Base-by-base conservation (phyloP, 768 basidiomycete species). In the Antrodiella citrinella region DNA sequence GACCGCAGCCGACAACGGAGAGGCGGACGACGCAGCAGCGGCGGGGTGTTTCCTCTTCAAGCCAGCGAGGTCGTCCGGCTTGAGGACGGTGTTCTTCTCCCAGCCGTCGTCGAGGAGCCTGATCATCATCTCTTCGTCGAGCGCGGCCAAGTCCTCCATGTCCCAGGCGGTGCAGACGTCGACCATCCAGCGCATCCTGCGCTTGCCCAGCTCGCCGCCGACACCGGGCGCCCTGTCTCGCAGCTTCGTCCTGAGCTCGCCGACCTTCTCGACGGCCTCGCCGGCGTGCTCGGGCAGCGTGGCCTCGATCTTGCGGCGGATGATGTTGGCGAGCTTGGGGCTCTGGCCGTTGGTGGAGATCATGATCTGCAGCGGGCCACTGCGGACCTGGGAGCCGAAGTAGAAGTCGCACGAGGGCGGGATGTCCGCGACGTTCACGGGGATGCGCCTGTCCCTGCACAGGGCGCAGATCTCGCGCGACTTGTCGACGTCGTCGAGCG, bases 331-430 rank as follows among this genome's bases (percentile, higher is more conserved):
- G 62, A 98, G 74, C 61, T 89, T 84, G 1, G 96, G 96, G 11
- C 91, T 89, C 58, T 88, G 83, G 25, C 96, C 96, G 53, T 90
- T 90, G 3, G 96, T 98, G 15, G 91, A 94, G 47, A 99, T 82
- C 87, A 98, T 86, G 55, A 99, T 81, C 67, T 96, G 93, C 20
- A 99, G 70, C 0, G 94, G 90, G 0, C 95, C 94, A 53, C 83
- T 77, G 24, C 91, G 84, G 52, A 97, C 82, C 65, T 91, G 89
- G 2, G 91, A 87, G 45, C 96, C 96, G 69, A 98, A 99, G 73
- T 94, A 98, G 62, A 99, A 99, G 68, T 99, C 95, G 73, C 96
- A 99, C 40, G 84, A 79, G 41, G 88, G 82, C 2, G 96, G 96
- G 52, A 97, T 86, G 69, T 99, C 95, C 35, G 96, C 96, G 53